Evolutionary conservation across 352 stramenopile species (phyloP), one percentile per base, ranked within the genome.

Genomic region (Phytophthora melonis): DNA sequence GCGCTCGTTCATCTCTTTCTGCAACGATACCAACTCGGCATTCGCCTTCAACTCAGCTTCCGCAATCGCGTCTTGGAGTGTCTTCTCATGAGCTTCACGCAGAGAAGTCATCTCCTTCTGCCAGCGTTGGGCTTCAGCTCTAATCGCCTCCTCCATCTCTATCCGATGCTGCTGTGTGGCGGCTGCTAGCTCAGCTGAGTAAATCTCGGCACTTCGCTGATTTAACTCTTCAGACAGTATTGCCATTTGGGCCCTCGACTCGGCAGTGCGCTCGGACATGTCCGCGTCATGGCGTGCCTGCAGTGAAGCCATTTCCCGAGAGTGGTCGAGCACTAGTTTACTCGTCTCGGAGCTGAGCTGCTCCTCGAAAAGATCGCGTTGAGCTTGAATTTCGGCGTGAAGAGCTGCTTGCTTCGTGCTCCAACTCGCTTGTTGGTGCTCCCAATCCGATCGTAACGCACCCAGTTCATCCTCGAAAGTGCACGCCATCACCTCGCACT

Each of bases 1-100:
- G 1, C 83, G 75, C 8, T 92, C 82, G 27, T 81, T 90, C 75
- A 91, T 81, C 13, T 92, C 87, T 39, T 88, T 83, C 47, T 92
- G 81, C n/a, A 91, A 55, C 0, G 58, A 57, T 3, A 77, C 75
- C 2, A 92, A 27, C 32, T 86, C 72, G 2, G 61, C 14, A 43
- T 83, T 76, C 0, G 76, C 78, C 49, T 81, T 83, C 1, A 49
- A n/a, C 34, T 91, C 83, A 1, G 75, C 58, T 13, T 77, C 63
- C 3, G 69, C 68, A 14, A 89, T 50, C 0, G 76, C 66, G 2
- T 74, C 70, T 64, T 83, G 67, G 9, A 91, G 69, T 8, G 72
- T 47, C 30, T 76, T 73, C 10, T 86, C 71, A 7, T 89, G 76
- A 4, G 49, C 32, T 18, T 74, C 58, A 54, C 69, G 72, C 1